phyloP scores from a whole-genome alignment of 2,329 filamentous ascomycete species.

The Parastagonospora avenae region DNA sequence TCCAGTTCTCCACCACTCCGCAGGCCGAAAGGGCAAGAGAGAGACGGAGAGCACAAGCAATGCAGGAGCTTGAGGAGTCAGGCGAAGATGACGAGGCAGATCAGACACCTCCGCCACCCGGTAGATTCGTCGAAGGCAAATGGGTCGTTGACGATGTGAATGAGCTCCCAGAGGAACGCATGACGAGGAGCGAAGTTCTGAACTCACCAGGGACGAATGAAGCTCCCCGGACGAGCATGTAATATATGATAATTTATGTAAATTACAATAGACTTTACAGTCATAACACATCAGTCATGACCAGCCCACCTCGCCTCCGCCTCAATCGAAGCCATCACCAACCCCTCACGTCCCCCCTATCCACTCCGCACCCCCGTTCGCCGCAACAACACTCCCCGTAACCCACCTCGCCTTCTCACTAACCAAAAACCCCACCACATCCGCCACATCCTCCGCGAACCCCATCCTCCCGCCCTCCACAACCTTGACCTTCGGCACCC shows the following conservation, averaged over 20 bases:
- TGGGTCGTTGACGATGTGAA: conserved; percentile 26
- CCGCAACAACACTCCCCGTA: conserved; percentile 46
- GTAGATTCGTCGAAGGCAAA: conserved; percentile 13
- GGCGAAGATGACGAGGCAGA: neutral
- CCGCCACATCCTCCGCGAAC: conserved; percentile 61
- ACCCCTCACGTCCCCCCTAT: no score
- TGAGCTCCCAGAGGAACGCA: conserved; percentile 22
- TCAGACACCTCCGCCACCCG: conserved; percentile 7
- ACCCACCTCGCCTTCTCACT: conserved; percentile 43
- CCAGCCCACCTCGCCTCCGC: no score
- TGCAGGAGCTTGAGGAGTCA: conserved; percentile 6
- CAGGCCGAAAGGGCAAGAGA: conserved; percentile 9
- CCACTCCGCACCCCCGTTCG: conserved; percentile 35
- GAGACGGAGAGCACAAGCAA: conserved; percentile 8
- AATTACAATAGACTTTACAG: neutral
- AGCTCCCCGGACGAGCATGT: conserved; percentile 1
- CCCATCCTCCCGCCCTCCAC: conserved; percentile 28
- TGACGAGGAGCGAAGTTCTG: neutral
- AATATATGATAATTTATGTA: neutral
- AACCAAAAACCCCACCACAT: conserved; percentile 64
- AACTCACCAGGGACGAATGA: neutral
- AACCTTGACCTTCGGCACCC: conserved; percentile 26
- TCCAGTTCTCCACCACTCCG: conserved; percentile 57
- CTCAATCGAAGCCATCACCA: no score
- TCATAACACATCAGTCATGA: no score